Conservation (phyloP, 768 basidiomycete genomes). For the Boletus pseudopeckii region DNA sequence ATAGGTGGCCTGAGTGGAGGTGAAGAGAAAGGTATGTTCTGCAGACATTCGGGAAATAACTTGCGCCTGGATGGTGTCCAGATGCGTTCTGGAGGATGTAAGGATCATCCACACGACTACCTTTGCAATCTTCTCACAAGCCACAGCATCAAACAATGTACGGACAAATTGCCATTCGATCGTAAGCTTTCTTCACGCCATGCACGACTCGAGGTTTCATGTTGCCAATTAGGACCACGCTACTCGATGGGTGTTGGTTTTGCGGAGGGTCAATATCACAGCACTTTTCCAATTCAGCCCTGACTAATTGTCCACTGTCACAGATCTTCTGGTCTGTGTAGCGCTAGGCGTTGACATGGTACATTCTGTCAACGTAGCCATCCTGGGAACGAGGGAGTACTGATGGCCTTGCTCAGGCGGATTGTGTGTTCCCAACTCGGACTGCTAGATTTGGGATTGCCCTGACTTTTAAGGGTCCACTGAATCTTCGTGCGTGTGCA, state of each 20-base stretch:
- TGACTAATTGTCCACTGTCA: not conserved
- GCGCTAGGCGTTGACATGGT: conserved; percentile 95
- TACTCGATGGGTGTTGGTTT: conserved; percentile 94
- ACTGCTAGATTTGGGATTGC: conserved; percentile 92
- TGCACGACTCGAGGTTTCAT: conserved; percentile 8
- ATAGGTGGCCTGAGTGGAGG: conserved; percentile 90
- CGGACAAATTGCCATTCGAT: conserved; percentile 73
- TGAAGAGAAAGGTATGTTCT: conserved; percentile 75
- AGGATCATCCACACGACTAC: conserved; percentile 18
- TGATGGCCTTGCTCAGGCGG: conserved; percentile 51
- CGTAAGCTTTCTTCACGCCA: conserved; percentile 41
- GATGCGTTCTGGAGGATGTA: conserved; percentile 86
- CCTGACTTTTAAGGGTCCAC: conserved; percentile 72
- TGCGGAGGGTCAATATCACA: conserved; percentile 64
- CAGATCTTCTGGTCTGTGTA: conserved; percentile 86
- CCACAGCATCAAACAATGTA: conserved; percentile 74
- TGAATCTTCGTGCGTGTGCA: conserved; percentile 65
- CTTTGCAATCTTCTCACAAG: conserved; percentile 9
- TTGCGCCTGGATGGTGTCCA: conserved; percentile 27
- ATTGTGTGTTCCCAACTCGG: conserved; percentile 91
- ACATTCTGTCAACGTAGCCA: conserved; percentile 9
- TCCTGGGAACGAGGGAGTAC: not conserved
- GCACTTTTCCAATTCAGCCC: not conserved
- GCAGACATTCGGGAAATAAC: conserved; percentile 5
- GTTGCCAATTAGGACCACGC: conserved; percentile 57